Conservation (phyloP, 257 asterid genomes). For the Mitragyna speciosa region DNA sequence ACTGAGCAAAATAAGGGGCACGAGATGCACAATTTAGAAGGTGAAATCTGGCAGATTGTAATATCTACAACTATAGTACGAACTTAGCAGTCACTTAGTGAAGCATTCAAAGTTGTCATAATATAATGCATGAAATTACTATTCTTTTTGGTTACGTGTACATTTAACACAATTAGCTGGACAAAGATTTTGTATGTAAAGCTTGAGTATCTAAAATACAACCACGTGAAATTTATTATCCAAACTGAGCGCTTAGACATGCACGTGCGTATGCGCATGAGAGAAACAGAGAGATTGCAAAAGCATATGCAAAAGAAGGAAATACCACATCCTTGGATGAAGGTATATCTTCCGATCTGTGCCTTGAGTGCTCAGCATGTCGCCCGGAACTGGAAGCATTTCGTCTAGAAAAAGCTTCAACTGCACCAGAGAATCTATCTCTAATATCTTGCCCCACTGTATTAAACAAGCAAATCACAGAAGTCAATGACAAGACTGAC, state of each 20-base stretch:
- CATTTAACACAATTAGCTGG: not conserved
- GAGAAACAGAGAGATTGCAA: not conserved
- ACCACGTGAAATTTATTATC: not conserved
- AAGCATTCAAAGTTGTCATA: not conserved
- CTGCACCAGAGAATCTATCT: slow-evolving; percentile 80
- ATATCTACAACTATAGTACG: not conserved
- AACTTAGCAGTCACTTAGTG: not conserved
- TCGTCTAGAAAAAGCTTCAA: slow-evolving; percentile 80
- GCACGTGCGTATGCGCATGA: not conserved
- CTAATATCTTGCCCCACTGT: slow-evolving; percentile 74
- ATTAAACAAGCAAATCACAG: slow-evolving; percentile 19
- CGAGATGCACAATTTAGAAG: not conserved
- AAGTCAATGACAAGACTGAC: not conserved
- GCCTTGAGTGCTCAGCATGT: slow-evolving; percentile 64
- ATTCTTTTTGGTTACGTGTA: not conserved
- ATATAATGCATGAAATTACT: not conserved
- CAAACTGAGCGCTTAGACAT: not conserved
- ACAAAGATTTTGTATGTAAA: not conserved
- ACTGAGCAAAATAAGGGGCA: not conserved
- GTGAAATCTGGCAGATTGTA: not conserved
- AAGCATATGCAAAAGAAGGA: slow-evolving; percentile 3
- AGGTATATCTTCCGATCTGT: slow-evolving; percentile 70
- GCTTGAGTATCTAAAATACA: not conserved
- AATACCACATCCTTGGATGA: slow-evolving; percentile 95
- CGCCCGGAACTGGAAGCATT: slow-evolving; percentile 62